Evolutionary conservation across 345 rosid genomes (phyloP).

Genomic region (Jatropha curcas): DNA sequence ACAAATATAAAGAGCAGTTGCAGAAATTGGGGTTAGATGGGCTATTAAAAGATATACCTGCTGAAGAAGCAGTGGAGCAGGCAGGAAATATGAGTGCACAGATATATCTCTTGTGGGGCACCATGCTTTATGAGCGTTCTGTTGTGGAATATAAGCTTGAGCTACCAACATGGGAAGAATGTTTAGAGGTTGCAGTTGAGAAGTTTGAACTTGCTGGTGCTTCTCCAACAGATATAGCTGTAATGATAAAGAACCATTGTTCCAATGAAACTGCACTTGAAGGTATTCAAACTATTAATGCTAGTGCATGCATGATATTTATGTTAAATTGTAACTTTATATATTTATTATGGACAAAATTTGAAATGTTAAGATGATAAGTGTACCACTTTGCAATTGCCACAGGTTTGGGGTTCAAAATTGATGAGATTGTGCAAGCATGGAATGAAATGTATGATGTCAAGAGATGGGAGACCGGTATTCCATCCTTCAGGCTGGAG

Average conservation of each 20-base stretch:
- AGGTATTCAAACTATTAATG: constrained; percentile 45
- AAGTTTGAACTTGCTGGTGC: constrained; percentile 99
- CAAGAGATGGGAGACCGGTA: constrained; percentile 90
- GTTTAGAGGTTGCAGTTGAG: constrained; percentile 95
- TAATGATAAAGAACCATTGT: constrained; percentile 97
- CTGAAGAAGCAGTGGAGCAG: constrained; percentile 81
- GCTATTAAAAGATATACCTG: constrained; percentile 53
- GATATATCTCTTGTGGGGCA: constrained; percentile 94
- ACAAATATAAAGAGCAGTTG: constrained; percentile 59
- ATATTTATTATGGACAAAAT: neutral
- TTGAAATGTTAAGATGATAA: neutral
- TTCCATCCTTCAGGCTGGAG: constrained; percentile 92
- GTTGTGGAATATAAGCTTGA: constrained; percentile 86
- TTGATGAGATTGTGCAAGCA: constrained; percentile 95
- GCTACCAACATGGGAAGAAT: constrained; percentile 97
- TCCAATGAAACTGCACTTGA: constrained; percentile 80
- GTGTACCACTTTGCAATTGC: constrained; percentile 9
- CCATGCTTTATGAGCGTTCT: constrained; percentile 90
- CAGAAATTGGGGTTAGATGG: constrained; percentile 69
- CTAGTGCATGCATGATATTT: constrained; percentile 10
- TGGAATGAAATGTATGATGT: constrained; percentile 99
- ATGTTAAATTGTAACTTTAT: neutral
- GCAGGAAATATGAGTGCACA: constrained; percentile 86
- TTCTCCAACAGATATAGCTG: constrained; percentile 91
- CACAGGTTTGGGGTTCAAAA: constrained; percentile 86